Conservation (phyloP, 2,329 filamentous ascomycete genomes). For the Fusarium paranaense region DNA sequence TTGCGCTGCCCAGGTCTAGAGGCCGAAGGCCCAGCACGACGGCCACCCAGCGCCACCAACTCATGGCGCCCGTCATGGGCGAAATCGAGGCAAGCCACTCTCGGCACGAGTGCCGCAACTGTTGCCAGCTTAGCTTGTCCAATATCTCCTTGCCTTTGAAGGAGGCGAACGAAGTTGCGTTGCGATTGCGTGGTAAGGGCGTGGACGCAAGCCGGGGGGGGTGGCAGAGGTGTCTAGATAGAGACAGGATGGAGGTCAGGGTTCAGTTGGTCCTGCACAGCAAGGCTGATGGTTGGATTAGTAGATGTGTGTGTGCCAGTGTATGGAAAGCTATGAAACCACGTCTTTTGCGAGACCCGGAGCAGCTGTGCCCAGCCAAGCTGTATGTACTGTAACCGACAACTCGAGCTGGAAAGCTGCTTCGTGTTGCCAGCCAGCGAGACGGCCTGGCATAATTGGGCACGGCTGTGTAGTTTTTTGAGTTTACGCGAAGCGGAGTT, state of each 20-base stretch:
- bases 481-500: conserved; percentile 36
- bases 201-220: conserved; percentile 4
- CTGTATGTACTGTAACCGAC: not conserved
- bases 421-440: not conserved
- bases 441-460: conserved; percentile 25
- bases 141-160: conserved; percentile 24
- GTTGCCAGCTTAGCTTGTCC: conserved; percentile 1
- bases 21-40: conserved; percentile 16
- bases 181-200: conserved; percentile 21
- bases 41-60: conserved; percentile 34
- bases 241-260: conserved; percentile 4
- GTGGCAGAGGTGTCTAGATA: conserved; percentile 22
- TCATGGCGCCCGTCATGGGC: conserved; percentile 16
- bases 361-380: conserved; percentile 1
- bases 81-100: conserved; percentile 34
- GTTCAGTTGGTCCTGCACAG: not conserved
- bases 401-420: not conserved
- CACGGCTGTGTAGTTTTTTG: conserved; percentile 33
- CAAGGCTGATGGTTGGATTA: conserved; percentile 2
- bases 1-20: conserved; percentile 1
- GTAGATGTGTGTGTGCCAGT: not conserved
- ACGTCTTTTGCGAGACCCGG: not conserved
- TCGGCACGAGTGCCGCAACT: conserved; percentile 18
- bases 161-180: conserved; percentile 26
- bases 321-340: conserved; percentile 8